Evolutionary conservation across 192 early-diverging fungal genomes (phyloP).

Genomic region (Entophlyctis helioformis): DNA sequence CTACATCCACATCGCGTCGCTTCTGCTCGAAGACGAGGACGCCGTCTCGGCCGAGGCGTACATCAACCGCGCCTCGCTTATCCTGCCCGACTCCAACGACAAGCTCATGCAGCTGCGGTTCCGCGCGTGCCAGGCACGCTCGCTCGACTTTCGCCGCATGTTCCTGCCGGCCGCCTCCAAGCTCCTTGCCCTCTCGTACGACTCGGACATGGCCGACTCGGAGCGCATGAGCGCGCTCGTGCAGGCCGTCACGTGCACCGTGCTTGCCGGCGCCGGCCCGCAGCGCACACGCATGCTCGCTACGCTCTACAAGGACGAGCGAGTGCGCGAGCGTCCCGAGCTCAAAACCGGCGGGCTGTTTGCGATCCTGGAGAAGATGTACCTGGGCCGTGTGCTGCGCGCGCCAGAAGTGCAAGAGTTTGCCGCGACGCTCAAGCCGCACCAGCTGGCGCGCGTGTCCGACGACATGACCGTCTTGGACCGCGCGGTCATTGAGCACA

Average conservation of each 20-base stretch:
- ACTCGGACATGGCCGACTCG: slow-evolving; percentile 41
- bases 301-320: slow-evolving; percentile 84
- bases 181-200: slow-evolving; percentile 78
- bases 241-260: slow-evolving; percentile 79
- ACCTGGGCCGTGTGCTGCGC: slow-evolving; percentile 75
- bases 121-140: slow-evolving; percentile 69
- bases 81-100: slow-evolving; percentile 46
- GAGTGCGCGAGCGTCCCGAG: slow-evolving; percentile 60
- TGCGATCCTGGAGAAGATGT: slow-evolving; percentile 88
- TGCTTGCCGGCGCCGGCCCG: slow-evolving; percentile 84
- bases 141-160: slow-evolving; percentile 70
- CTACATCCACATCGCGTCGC: slow-evolving; percentile 74
- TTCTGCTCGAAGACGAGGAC: slow-evolving; percentile 79
- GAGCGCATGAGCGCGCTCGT: slow-evolving; percentile 32
- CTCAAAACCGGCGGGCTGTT: slow-evolving; percentile 19
- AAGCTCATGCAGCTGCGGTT: slow-evolving; percentile 42
- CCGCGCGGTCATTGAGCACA: slow-evolving; percentile 92
- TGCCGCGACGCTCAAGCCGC: slow-evolving; percentile 52
- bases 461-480: slow-evolving; percentile 74
- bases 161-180: slow-evolving; percentile 77
- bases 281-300: slow-evolving; percentile 77
- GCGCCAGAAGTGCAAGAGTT: slow-evolving; percentile 72
- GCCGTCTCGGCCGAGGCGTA: slow-evolving; percentile 66
- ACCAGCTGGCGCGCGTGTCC: slow-evolving; percentile 63
- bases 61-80: slow-evolving; percentile 68